Percentiles rank a stretch among this genome's conserved stretches.
These are phyloP conservation scores for Wickerhamiella musiphila DNA, from an alignment of 805 yeast species.

Conservation along the genomic window DNA sequence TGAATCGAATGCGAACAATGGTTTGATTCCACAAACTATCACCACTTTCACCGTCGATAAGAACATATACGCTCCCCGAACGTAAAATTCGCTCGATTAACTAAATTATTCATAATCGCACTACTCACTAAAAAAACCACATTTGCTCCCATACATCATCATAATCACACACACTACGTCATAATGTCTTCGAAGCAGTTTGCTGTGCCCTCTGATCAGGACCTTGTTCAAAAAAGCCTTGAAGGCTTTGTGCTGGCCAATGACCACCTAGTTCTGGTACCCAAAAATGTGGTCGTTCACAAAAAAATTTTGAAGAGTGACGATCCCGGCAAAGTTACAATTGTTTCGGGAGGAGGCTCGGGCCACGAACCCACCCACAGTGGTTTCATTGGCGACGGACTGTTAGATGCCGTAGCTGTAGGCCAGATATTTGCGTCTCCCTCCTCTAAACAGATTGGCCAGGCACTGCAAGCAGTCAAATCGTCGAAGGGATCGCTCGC, in stretches of 20 bases:
- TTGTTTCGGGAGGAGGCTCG: conserved; percentile 85
- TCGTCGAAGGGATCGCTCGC: conserved; percentile 50
- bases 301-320: no score
- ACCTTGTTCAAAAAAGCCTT: conserved; percentile 2
- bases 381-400: conserved; percentile 75
- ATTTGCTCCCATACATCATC: no score
- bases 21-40: no score
- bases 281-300: conserved; percentile 3
- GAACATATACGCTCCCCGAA: no score
- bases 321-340: conserved; percentile 52
- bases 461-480: conserved; percentile 46
- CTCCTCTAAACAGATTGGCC: conserved; percentile 68
- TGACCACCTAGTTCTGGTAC: conserved; percentile 1
- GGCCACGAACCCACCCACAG: conserved; percentile 95
- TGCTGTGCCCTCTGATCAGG: conserved; percentile 1
- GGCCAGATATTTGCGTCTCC: conserved; percentile 94
- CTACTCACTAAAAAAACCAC: no score
- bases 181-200: no score
- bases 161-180: no score
- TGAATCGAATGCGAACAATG: no score
- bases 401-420: conserved; percentile 61
- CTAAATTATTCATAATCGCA: no score
- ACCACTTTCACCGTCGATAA: no score
- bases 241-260: conserved; percentile 6
- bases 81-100: no score